Evolutionary conservation across 202 grass and related monocot genomes (phyloP).

Genomic region (Cymbopogon flexuosus): DNA sequence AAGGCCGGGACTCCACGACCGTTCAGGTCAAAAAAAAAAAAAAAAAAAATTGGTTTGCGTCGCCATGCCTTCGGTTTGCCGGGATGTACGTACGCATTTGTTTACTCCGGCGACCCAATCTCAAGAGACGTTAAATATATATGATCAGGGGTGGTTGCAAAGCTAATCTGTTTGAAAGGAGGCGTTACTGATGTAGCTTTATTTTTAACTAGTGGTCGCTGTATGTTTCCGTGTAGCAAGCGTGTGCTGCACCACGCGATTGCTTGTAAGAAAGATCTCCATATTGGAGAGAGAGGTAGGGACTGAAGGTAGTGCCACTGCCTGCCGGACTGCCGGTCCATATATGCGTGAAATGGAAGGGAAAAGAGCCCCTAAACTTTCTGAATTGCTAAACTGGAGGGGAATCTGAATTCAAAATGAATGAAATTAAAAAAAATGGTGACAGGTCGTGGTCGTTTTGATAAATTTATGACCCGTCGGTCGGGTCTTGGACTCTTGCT

Average conservation of each 20-base stretch:
- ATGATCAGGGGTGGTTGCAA: too few relatives aligned
- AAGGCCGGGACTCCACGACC: too few relatives aligned
- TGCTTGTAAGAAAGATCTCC: conserved; percentile 18
- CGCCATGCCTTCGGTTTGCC: too few relatives aligned
- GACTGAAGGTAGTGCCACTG: not conserved
- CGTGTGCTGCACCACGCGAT: not conserved
- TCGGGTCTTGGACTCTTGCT: not conserved
- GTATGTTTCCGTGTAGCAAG: not conserved
- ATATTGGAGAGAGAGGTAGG: not conserved
- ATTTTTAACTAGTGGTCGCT: too few relatives aligned
- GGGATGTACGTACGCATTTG: too few relatives aligned
- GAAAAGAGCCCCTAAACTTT: not conserved
- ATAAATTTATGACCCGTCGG: not conserved
- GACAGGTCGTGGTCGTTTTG: not conserved
- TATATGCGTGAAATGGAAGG: not conserved
- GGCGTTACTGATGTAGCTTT: too few relatives aligned
- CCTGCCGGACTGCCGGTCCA: not conserved
- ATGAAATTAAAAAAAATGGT: not conserved
- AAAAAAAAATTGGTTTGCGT: too few relatives aligned
- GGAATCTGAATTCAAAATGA: not conserved
- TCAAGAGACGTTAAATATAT: too few relatives aligned
- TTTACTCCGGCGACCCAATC: too few relatives aligned
- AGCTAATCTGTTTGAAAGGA: too few relatives aligned
- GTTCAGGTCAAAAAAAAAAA: too few relatives aligned
- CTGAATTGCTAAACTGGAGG: not conserved